Conservation (phyloP, 495 filamentous ascomycete species). For the Trichoderma reesei region DNA sequence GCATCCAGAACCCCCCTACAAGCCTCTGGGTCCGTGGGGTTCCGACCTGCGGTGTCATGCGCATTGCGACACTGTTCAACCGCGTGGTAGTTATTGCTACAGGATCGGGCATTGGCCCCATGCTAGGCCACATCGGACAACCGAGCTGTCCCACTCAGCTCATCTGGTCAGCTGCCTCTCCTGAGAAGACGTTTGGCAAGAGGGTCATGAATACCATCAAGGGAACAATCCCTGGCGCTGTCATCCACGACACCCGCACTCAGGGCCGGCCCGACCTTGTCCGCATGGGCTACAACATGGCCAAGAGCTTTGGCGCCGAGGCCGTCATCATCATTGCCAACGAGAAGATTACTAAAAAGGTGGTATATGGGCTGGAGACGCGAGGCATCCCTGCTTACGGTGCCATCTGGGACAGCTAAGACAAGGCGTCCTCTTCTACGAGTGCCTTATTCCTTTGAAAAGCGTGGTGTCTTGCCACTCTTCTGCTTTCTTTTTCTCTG, state of each 20-base stretch:
- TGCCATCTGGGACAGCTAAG: constrained; percentile 57
- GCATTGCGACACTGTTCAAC: constrained; percentile 59
- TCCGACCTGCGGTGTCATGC: constrained; percentile 59
- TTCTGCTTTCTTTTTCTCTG: not conserved
- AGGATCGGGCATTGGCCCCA: constrained; percentile 72
- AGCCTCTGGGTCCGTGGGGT: constrained; percentile 47
- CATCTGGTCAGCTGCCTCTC: constrained; percentile 40
- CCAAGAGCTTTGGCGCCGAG: constrained; percentile 28
- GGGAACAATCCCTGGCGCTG: constrained; percentile 34
- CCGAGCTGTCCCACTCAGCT: constrained; percentile 33
- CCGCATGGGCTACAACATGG: constrained; percentile 46
- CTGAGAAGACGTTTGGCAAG: constrained; percentile 35
- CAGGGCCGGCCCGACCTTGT: constrained; percentile 41
- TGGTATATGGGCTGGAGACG: constrained; percentile 65
- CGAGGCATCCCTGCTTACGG: constrained; percentile 64
- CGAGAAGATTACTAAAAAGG: constrained; percentile 56
- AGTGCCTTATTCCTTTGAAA: not conserved
- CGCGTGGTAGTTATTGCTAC: constrained; percentile 68
- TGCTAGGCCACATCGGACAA: constrained; percentile 40
- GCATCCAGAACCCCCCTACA: constrained; percentile 50
- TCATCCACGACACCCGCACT: constrained; percentile 41
- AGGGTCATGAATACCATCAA: constrained; percentile 33
- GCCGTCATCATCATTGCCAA: constrained; percentile 73
- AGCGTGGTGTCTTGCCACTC: not conserved
- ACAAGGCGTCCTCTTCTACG: not conserved